Base-by-base conservation (phyloP, 139 green algal species). In the Auxenochlorella pyrenoidosa region DNA sequence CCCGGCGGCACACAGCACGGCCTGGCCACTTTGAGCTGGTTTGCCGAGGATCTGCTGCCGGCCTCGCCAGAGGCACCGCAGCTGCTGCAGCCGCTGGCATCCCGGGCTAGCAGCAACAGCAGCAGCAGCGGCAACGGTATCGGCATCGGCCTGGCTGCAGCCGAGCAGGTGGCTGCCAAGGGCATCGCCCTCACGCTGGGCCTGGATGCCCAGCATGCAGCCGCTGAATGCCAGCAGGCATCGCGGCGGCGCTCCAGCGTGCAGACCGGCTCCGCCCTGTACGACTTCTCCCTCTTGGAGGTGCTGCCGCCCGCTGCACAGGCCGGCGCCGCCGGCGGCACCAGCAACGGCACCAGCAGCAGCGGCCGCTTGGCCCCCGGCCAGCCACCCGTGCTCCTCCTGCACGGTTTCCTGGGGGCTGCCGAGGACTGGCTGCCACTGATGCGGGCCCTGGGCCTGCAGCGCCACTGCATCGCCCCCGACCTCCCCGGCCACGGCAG, bases 321-420 rank as follows among this genome's bases (percentile, higher is more conserved):
- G 79, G 12, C 34, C 26, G 18, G 38, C 26, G 24, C 19, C 66
- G 47, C 73, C 47, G 38, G 71, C 72, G 58, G 51, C 34, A 60
- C 2, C 54, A 36, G 44, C 86, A 51, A 47, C 66, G 72, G 68
- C 68, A 87, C 54, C 44, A 43, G 40, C 30, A 41, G 24, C 41
- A 58, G 26, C 30, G 28, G 43, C 47, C 2, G 28, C 47, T 10
- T 54, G 75, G 18, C 34, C 24, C 10, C 60, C 28, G 79, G n/a
- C 18, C 66, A 68, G 84, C 80, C 78, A 15, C 47, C 91, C 1
- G 36, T 97, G 21, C 47, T 98, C 30, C 91, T 98, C 41, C 91
- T 99, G 58, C 96, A 98, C 86, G 96, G 96, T 68, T 98, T 98
- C 90, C 84, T 99, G 65, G 96, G 96, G 2, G 60, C 38, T 28